Evolutionary conservation across 2,329 filamentous ascomycete genomes (phyloP).

Genomic region (Botrytis cinerea): DNA sequence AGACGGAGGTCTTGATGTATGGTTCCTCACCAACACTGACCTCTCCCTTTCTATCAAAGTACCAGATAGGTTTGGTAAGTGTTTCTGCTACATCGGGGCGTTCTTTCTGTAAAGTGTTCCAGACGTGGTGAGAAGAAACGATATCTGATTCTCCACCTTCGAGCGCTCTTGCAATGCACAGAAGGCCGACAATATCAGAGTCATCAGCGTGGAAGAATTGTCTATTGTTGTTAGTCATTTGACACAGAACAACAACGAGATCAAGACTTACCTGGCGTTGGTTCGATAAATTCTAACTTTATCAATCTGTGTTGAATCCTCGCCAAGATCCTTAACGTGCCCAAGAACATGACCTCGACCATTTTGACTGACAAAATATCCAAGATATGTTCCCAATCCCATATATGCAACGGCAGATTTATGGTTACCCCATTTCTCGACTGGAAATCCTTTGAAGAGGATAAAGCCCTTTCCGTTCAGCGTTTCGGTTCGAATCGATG

Average conservation of each 20-base stretch:
- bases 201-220: conserved; percentile 89
- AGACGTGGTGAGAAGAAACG: conserved; percentile 75
- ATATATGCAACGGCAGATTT: conserved; percentile 90
- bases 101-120: conserved; percentile 74
- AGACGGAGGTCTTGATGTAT: conserved; percentile 70
- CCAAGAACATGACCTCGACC: conserved; percentile 81
- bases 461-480: conserved; percentile 87
- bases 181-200: conserved; percentile 76
- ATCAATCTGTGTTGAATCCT: conserved; percentile 61
- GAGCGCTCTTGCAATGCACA: conserved; percentile 76
- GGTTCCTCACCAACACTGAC: conserved; percentile 71
- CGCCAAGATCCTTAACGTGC: conserved; percentile 86
- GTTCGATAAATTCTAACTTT: conserved; percentile 89
- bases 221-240: conserved; percentile 40
- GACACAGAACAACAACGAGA: neutral
- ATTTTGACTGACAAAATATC: conserved; percentile 88
- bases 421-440: conserved; percentile 70
- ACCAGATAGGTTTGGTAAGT: conserved; percentile 79
- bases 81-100: conserved; percentile 76
- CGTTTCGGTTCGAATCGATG: conserved; percentile 62
- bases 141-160: conserved; percentile 85
- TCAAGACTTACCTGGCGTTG: conserved; percentile 59
- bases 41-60: conserved; percentile 91
- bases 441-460: conserved; percentile 83
- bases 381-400: conserved; percentile 81